Evolutionary conservation across 2,329 filamentous ascomycete genomes (phyloP).

Genomic region (Biscogniauxia sp.): DNA sequence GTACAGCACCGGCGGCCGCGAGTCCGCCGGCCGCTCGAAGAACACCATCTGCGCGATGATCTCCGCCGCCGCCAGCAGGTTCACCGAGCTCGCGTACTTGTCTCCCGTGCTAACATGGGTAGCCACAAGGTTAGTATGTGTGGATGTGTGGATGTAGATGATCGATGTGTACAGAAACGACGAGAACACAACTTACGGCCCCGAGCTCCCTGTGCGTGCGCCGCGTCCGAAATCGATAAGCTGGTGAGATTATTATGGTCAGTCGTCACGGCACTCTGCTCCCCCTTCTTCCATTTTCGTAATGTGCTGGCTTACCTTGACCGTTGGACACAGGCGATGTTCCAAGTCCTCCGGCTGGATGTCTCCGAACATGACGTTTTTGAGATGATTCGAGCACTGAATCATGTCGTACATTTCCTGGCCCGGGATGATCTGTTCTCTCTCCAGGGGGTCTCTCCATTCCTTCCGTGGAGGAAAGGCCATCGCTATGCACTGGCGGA

Average conservation of each 20-base stretch:
- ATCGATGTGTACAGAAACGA: background rate
- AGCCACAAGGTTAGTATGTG: no score
- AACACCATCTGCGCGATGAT: no score
- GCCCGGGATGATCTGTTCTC: background rate
- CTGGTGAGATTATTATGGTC: background rate
- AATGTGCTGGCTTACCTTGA: constrained; percentile 7
- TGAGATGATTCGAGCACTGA: constrained; percentile 8
- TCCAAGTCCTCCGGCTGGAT: constrained; percentile 1
- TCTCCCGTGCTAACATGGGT: no score
- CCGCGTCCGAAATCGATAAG: background rate
- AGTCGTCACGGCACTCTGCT: background rate
- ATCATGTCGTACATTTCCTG: background rate
- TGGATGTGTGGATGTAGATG: no score
- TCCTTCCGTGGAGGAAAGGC: constrained; percentile 5
- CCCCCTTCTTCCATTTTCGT: background rate
- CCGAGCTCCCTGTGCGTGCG: background rate
- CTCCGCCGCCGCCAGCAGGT: no score
- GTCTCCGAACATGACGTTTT: constrained; percentile 6
- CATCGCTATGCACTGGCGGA: constrained; percentile 16
- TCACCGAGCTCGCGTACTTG: no score
- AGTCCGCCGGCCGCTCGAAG: no score
- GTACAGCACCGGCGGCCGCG: no score
- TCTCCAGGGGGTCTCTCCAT: background rate
- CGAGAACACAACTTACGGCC: background rate
- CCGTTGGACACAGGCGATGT: constrained; percentile 6